These are phyloP conservation scores for Quercus bicolor DNA, from an alignment of 306 rosid genomes.

Conservation along the genomic window DNA sequence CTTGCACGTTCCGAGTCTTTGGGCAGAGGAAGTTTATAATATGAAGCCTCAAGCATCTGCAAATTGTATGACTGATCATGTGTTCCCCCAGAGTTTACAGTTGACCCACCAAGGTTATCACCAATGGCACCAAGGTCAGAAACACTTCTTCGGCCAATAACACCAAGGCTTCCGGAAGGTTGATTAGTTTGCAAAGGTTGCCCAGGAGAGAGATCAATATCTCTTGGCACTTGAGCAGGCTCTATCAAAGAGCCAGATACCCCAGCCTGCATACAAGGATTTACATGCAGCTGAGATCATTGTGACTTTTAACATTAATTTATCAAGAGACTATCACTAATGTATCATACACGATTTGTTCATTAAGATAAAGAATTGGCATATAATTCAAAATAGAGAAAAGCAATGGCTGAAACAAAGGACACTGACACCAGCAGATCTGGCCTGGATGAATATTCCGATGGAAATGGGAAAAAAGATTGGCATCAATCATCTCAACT, in stretches of 20 bases:
- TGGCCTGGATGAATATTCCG: not conserved
- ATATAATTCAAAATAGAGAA: not conserved
- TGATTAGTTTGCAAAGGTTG: constrained; percentile 85
- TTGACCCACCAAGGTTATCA: constrained; percentile 57
- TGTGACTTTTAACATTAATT: not conserved
- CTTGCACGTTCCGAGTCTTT: constrained; percentile 94
- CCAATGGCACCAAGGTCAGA: constrained; percentile 91
- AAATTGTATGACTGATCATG: constrained; percentile 72
- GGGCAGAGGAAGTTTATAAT: constrained; percentile 72
- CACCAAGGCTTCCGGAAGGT: constrained; percentile 75
- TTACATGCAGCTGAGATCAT: constrained; percentile 15
- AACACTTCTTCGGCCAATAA: constrained; percentile 94
- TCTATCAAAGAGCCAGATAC: constrained; percentile 68
- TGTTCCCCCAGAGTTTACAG: constrained; percentile 55
- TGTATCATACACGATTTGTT: not conserved
- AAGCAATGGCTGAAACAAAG: not conserved
- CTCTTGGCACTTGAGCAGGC: constrained; percentile 61
- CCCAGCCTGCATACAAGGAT: constrained; percentile 52
- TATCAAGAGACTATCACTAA: not conserved
- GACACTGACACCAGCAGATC: not conserved
- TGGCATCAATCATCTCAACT: not conserved
- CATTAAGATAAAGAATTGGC: not conserved
- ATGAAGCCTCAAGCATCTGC: constrained; percentile 91
- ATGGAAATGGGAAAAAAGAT: not conserved
- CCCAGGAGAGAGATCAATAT: constrained; percentile 81